Evolutionary conservation across 371 early-diverging fungal genomes (phyloP).

Genomic region (Mortierella sp.): DNA sequence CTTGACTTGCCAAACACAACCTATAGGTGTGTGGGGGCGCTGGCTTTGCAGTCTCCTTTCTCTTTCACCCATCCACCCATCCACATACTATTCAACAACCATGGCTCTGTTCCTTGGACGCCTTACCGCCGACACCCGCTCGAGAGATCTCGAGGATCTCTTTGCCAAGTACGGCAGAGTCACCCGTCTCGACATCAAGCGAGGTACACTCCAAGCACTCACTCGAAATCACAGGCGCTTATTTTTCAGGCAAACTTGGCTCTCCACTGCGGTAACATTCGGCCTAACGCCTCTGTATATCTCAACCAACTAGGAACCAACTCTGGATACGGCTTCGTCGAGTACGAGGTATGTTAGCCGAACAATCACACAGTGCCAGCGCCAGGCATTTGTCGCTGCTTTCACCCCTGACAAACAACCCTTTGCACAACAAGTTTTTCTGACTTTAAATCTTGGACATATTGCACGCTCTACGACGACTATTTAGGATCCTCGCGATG

Average conservation of each 20-base stretch:
- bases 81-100: constrained; percentile 21
- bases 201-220: constrained; percentile 54
- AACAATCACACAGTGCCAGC: background rate
- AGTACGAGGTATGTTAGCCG: constrained; percentile 61
- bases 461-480: background rate
- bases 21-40: background rate
- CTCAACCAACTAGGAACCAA: constrained; percentile 32
- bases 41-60: background rate
- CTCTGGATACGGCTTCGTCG: constrained; percentile 72
- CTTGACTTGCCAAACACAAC: background rate
- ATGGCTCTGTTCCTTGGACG: constrained; percentile 76
- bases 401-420: background rate
- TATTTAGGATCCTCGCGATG: constrained; percentile 72
- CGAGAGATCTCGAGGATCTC: constrained; percentile 79
- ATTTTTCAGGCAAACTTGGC: background rate
- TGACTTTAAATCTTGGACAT: background rate
- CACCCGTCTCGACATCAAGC: constrained; percentile 78
- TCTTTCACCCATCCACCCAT: constrained; percentile 5
- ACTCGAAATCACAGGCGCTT: background rate
- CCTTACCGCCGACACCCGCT: constrained; percentile 71
- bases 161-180: constrained; percentile 84
- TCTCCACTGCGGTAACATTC: constrained; percentile 10
- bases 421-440: background rate
- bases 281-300: background rate
- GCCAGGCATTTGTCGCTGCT: background rate